Evolutionary conservation across 2,329 filamentous ascomycete species (phyloP), one percentile per base, ranked within the genome.

Genomic region (Xylariaceae sp.): DNA sequence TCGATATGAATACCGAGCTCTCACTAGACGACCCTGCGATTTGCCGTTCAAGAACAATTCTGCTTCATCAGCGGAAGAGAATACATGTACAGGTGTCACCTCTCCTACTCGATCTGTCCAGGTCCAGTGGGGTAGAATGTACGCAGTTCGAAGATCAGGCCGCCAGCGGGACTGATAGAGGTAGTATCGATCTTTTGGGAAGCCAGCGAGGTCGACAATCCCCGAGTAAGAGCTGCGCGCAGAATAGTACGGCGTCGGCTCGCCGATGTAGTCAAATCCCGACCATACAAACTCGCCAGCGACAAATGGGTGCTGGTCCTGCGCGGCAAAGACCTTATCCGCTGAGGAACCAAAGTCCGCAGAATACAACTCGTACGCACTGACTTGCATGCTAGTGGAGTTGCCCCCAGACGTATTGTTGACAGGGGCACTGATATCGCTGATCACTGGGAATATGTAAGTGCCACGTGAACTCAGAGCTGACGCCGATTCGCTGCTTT

Each of bases 91-190:
- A 0, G 82, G 82, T 6, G 82, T 84, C 0, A 78, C 71, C 50
- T 76, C 56, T 1, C 79, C 79, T 0, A 73, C 71, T 0, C 80
- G 71, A n/a, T 77, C 75, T 0, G 79, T 76, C 79, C 80, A 85
- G 24, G 73, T 83, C 82, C 82, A 84, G 65, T 84, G 82, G 2
- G 82, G 82, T 0, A 84, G 73, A 17, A 84, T 78, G 62, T 84
- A 80, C 2, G 79, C 81, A 65, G 78, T 75, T 3, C 60, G 69
- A 0, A 82, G 53, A 16, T 80, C 76, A 0, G 81, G 74, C 3
- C 76, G 70, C 82, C 82, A 85, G 6, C 79, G 76, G 1, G 80
- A 68, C 64, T 84, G 82, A 60, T 84, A 85, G 5, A 84, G 63
- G 60, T 76, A 83, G 67, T 78, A 85, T 3, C 81, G 73, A 58